Base-by-base conservation (phyloP, 768 basidiomycete species). In the Hygrocybe punicea region DNA sequence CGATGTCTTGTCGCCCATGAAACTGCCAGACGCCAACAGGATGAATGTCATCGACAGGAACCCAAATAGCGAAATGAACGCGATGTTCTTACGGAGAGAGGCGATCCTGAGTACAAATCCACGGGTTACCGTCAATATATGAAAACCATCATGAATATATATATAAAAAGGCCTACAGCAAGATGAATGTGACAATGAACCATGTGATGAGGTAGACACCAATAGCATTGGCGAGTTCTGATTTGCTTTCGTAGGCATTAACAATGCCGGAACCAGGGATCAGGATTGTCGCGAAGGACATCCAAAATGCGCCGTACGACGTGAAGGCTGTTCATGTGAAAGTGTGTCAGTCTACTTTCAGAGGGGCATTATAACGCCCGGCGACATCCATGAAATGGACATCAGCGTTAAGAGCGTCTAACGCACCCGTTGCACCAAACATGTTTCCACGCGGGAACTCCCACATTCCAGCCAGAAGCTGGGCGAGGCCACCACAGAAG, bases 401-500 rank as follows among this genome's bases (percentile, higher is more conserved):
- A 16, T 6, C 17, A 14, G 33, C 51, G 37, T 6, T 4, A 72
- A 71, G 19, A 78, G 81, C 50, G 76, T 81, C 10, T 76, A 77
- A 73, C 86, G 70, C 39, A 87, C 88, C 86, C 25, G 87, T 85
- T 10, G 81, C 88, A 62, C 84, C 86, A 60, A 91, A 89, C 0
- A 73, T 75, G 61, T 91, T 90, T 1, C 85, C 85, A 33, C 79
- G 72, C 14, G 84, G 81, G 72, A 86, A 87, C 70, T 86, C 86
- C 91, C 91, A 93, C 87, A 93, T 91, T 40, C 93, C 93, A 29
- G 92, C 93, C 37, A 94, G 73, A 46, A 95, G 77, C 68, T 95
- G 93, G 11, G 80, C 86, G 33, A 94, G 84, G 58, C 93, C 93
- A 60, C 93, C 93, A 59, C 83, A 83, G 71, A 85, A 89, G 62